Conservation (phyloP, 331 rosid species). For the Quercus phellos region DNA sequence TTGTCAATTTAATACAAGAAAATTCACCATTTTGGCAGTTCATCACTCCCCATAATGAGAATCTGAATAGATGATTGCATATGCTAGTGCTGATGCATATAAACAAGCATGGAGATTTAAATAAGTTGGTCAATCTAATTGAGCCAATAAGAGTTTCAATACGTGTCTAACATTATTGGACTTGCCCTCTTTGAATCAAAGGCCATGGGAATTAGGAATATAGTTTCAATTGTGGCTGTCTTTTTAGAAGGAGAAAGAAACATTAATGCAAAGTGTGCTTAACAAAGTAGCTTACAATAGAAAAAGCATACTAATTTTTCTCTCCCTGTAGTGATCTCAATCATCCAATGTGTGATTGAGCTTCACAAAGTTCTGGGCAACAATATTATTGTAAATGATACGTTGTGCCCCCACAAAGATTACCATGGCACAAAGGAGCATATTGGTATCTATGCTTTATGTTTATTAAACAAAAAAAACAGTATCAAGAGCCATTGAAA, state of each 20-base stretch:
- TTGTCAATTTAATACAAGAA: not conserved
- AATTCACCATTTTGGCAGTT: not conserved
- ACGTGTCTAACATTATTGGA: not conserved
- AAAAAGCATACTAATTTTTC: no score
- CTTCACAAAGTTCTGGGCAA: not conserved
- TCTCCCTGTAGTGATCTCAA: not conserved
- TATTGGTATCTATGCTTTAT: slow-evolving; percentile 1
- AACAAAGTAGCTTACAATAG: not conserved
- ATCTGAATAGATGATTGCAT: not conserved
- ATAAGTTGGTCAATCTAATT: not conserved
- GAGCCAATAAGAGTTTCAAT: not conserved
- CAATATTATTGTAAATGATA: not conserved
- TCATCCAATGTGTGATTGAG: not conserved
- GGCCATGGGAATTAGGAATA: not conserved
- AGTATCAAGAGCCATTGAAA: not conserved
- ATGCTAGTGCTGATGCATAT: not conserved
- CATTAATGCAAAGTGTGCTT: not conserved
- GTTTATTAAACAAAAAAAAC: not conserved
- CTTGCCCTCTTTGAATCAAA: not conserved
- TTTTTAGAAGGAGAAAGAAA: not conserved
- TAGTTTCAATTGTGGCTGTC: not conserved
- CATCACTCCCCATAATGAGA: no score
- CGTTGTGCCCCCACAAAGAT: not conserved
- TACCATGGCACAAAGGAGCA: not conserved
- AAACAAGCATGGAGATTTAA: not conserved